Evolutionary conservation across 139 green algal genomes (phyloP).

Genomic region (Asterochloris sp.): DNA sequence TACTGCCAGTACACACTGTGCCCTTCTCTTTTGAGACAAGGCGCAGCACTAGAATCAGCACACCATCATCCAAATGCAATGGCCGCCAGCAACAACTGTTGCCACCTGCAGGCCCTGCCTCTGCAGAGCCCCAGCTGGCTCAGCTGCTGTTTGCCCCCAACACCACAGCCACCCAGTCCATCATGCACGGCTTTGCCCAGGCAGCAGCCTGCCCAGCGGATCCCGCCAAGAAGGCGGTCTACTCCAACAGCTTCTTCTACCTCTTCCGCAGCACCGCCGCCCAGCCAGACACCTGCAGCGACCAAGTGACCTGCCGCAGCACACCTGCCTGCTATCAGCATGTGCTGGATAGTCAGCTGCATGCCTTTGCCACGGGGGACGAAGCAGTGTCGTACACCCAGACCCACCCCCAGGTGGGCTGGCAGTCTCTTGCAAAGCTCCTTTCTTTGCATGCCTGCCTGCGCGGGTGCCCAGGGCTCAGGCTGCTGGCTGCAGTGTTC

Average conservation of each 20-base stretch:
- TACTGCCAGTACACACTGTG: neutral
- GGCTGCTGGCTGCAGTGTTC: neutral
- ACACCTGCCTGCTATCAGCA: slow-evolving; percentile 48
- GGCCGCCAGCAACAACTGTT: neutral
- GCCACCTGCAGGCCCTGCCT: slow-evolving; percentile 45
- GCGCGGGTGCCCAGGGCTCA: neutral
- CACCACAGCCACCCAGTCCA: slow-evolving; percentile 27
- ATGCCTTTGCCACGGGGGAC: slow-evolving; percentile 15
- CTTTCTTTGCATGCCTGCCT: neutral
- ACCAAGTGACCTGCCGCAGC: slow-evolving; percentile 36
- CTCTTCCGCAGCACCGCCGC: slow-evolving; percentile 34
- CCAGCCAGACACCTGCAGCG: slow-evolving; percentile 21
- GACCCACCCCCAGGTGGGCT: neutral
- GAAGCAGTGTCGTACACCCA: neutral
- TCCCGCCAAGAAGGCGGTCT: slow-evolving; percentile 25
- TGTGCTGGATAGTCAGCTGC: slow-evolving; percentile 15
- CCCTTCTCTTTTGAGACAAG: neutral
- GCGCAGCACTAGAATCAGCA: neutral
- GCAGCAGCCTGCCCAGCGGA: slow-evolving; percentile 50
- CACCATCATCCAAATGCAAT: neutral
- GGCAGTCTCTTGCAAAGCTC: too few species aligned
- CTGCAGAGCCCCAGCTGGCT: neutral
- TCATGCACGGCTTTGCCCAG: slow-evolving; percentile 39
- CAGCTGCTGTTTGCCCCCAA: slow-evolving; percentile 50
- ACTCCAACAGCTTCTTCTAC: slow-evolving; percentile 47